Conservation (phyloP, 202 grass and related monocot species). For the Schoenoplectus tabernaemontani region DNA sequence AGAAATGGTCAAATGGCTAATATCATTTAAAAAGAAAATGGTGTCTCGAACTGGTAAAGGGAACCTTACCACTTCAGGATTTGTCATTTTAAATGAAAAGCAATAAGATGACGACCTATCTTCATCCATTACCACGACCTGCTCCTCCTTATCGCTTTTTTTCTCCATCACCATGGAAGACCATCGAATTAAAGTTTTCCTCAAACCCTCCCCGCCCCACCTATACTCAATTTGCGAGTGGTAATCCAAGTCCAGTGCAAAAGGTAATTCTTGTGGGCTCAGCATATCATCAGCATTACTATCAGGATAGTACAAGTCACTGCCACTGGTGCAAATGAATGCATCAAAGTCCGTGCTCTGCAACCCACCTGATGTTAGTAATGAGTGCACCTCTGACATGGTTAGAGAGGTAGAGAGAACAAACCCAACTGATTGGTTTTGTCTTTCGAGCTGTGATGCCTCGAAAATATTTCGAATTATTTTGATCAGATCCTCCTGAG, state of each 20-base stretch:
- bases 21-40: not conserved
- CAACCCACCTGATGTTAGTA: conserved; percentile 65
- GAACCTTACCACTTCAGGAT: conserved; percentile 65
- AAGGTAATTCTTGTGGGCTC: conserved; percentile 49
- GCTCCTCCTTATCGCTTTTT: conserved; percentile 58
- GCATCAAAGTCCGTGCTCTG: conserved; percentile 83
- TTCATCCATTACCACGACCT: conserved; percentile 81
- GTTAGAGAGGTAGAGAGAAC: conserved; percentile 78
- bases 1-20: not conserved
- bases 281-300: conserved; percentile 46
- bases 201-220: conserved; percentile 94
- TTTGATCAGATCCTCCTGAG: conserved; percentile 45
- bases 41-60: not conserved
- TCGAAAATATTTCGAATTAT: conserved; percentile 83
- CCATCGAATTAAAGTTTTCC: conserved; percentile 93
- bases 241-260: conserved; percentile 73
- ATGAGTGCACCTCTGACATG: conserved; percentile 65
- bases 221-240: conserved; percentile 96
- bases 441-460: conserved; percentile 35
- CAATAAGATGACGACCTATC: conserved; percentile 83
- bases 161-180: conserved; percentile 55
- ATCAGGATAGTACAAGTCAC: conserved; percentile 82
- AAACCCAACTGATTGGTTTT: conserved; percentile 55
- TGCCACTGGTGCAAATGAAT: conserved; percentile 88
- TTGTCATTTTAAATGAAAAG: conserved; percentile 81